Evolutionary conservation across 768 basidiomycete species (phyloP).

Genomic region (Mycena haematopus): DNA sequence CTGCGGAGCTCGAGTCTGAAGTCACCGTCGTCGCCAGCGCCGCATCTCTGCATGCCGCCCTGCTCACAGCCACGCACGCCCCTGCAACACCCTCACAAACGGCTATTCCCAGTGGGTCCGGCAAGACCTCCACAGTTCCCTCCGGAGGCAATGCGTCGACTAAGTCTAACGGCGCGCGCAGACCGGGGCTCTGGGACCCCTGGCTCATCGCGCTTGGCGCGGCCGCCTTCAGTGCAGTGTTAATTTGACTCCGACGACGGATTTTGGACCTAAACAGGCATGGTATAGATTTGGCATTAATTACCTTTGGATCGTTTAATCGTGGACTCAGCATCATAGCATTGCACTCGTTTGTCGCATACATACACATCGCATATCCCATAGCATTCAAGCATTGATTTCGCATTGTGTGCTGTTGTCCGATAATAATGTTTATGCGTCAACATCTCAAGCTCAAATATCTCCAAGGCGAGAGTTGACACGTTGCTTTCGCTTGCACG

Average conservation of each 20-base stretch:
- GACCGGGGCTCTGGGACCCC: slow-evolving; percentile 15
- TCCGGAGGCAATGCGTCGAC: background rate
- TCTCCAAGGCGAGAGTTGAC: too few species aligned
- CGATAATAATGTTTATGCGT: too few species aligned
- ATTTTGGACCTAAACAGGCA: background rate
- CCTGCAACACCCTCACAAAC: background rate
- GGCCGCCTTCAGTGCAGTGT: slow-evolving; percentile 1
- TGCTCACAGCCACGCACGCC: slow-evolving; percentile 14
- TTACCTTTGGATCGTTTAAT: slow-evolving; percentile 1
- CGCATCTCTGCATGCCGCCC: slow-evolving; percentile 16
- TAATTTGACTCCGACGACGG: background rate
- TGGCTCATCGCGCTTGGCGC: slow-evolving; percentile 20
- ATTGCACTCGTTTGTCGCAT: slow-evolving; percentile 14
- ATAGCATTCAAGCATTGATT: slow-evolving; percentile 12
- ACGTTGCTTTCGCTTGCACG: too few species aligned
- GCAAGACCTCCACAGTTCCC: background rate
- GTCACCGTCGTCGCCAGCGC: slow-evolving; percentile 27
- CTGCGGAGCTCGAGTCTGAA: slow-evolving; percentile 34
- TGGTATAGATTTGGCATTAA: slow-evolving; percentile 2
- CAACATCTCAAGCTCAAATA: too few species aligned
- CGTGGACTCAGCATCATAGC: slow-evolving; percentile 2
- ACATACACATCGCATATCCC: slow-evolving; percentile 15
- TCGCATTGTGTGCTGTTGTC: background rate
- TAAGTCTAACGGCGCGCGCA: background rate
- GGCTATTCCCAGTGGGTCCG: background rate